phyloP scores from a whole-genome alignment of 768 basidiomycete genomes.

The Lactarius hatsudake region DNA sequence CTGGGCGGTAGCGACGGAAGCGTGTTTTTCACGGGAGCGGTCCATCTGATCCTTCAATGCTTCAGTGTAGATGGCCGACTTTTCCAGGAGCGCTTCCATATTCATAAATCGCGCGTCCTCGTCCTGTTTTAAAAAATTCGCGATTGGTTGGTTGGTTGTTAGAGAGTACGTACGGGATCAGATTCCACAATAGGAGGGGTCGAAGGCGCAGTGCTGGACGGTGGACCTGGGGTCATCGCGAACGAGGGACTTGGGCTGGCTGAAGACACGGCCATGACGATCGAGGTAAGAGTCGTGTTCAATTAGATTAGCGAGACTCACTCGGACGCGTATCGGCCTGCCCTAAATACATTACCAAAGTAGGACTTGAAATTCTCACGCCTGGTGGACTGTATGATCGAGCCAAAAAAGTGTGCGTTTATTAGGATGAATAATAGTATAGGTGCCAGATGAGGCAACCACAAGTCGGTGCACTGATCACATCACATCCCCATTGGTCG shows the following conservation, averaged over 20 bases:
- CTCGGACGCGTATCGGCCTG: slow-evolving; percentile 20
- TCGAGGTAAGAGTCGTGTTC: not conserved
- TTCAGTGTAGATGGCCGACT: slow-evolving; percentile 71
- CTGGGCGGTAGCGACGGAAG: slow-evolving; percentile 12
- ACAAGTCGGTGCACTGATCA: too few relatives aligned
- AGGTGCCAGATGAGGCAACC: too few relatives aligned
- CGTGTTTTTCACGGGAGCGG: slow-evolving; percentile 20
- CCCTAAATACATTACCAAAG: slow-evolving; percentile 20
- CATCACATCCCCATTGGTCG: too few relatives aligned
- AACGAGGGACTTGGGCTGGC: slow-evolving; percentile 13
- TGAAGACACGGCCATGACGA: slow-evolving; percentile 11
- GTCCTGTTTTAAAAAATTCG: slow-evolving; percentile 43
- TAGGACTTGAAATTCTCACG: not conserved
- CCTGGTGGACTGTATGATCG: too few relatives aligned
- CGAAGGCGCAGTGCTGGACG: slow-evolving; percentile 17
- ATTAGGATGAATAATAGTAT: too few relatives aligned
- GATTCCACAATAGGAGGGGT: slow-evolving; percentile 16
- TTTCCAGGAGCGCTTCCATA: slow-evolving; percentile 68
- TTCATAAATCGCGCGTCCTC: slow-evolving; percentile 48
- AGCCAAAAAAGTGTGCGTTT: too few relatives aligned
- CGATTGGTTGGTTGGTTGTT: not conserved
- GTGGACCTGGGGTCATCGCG: slow-evolving; percentile 7
- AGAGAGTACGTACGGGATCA: slow-evolving; percentile 4
- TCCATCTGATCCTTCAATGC: slow-evolving; percentile 77
- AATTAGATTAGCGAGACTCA: not conserved